Conservation (phyloP, 2,329 filamentous ascomycete species). For the Neofusicoccum ribis region DNA sequence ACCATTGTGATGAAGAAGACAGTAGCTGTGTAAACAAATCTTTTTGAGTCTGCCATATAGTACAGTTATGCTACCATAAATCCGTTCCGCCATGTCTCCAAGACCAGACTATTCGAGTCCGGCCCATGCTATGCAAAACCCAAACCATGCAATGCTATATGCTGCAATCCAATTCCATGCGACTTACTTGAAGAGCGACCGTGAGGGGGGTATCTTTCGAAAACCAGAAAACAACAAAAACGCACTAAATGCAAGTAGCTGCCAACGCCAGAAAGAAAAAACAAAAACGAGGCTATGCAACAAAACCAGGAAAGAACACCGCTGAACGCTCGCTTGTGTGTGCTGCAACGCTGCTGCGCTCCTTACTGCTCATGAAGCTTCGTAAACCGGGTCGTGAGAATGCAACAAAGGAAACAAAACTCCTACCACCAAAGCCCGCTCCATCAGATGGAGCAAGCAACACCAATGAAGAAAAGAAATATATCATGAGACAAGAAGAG, state of each 20-base stretch:
- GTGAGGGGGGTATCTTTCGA: constrained; percentile 13
- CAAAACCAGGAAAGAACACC: neutral
- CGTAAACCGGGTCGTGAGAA: neutral
- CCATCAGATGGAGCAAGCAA: neutral
- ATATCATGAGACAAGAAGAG: neutral
- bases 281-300: neutral
- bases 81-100: neutral
- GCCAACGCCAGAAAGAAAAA: neutral
- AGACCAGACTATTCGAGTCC: too few relatives aligned
- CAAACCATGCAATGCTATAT: constrained; percentile 1
- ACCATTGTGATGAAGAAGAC: neutral
- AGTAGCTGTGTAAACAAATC: neutral
- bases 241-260: neutral
- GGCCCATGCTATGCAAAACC: neutral
- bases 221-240: neutral
- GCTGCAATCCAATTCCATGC: neutral
- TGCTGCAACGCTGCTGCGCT: neutral
- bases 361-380: neutral
- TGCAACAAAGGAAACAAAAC: constrained; percentile 5
- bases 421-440: neutral
- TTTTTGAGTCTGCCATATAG: neutral
- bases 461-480: neutral
- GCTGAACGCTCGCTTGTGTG: neutral
- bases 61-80: neutral
- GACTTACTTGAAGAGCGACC: constrained; percentile 1